phyloP scores from a whole-genome alignment of 2,329 filamentous ascomycete genomes.

The Coniochaeta sp. region DNA sequence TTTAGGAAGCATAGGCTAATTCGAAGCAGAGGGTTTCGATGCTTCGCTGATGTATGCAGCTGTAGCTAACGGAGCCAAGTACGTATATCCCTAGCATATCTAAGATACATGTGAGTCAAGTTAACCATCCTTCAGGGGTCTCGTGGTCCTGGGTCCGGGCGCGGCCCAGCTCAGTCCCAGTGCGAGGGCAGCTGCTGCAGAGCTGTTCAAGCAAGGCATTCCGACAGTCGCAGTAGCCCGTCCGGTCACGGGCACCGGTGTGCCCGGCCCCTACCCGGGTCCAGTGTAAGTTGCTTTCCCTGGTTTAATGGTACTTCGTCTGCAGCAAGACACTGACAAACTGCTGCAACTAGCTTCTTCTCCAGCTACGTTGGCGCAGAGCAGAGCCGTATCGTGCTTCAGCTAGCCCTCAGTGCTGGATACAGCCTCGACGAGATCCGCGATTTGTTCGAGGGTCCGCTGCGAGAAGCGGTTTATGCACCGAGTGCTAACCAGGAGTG shows the following conservation, averaged over 20 bases:
- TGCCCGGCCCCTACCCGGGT: constrained; percentile 13
- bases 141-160: constrained; percentile 24
- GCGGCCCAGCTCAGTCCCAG: constrained; percentile 19
- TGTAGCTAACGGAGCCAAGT: constrained; percentile 23
- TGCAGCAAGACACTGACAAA: not conserved
- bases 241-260: constrained; percentile 18
- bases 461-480: constrained; percentile 14
- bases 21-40: constrained; percentile 21
- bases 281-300: constrained; percentile 3
- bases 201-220: constrained; percentile 18
- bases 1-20: not conserved
- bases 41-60: constrained; percentile 21
- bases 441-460: constrained; percentile 21
- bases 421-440: constrained; percentile 19
- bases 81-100: not conserved
- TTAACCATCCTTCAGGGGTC: constrained; percentile 10
- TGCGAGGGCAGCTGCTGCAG: constrained; percentile 17
- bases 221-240: constrained; percentile 20
- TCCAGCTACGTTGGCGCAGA: constrained; percentile 19
- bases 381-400: constrained; percentile 23
- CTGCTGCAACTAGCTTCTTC: constrained; percentile 13
- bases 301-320: too few relatives aligned
- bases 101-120: not conserved
- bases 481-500: constrained; percentile 9
- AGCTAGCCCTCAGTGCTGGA: constrained; percentile 21